phyloP scores from a whole-genome alignment of 1,139 yeast genomes.

The Debaryomyces singareniensis region DNA sequence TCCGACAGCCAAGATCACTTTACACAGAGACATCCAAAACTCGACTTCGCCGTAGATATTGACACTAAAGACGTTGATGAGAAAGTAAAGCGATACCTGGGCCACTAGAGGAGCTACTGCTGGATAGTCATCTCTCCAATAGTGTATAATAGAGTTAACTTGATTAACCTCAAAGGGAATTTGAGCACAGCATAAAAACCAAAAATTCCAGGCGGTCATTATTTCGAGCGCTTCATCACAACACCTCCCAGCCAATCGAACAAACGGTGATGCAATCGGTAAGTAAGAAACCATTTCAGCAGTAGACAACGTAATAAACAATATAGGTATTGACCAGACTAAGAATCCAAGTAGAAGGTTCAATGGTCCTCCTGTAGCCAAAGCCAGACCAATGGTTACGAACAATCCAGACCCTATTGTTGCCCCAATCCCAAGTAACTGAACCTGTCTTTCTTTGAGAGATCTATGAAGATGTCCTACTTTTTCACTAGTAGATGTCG shows the following conservation, averaged over 20 bases:
- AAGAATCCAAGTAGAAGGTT: constrained; percentile 34
- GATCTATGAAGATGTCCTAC: constrained; percentile 14
- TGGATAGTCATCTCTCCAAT: constrained; percentile 68
- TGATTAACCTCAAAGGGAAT: constrained; percentile 78
- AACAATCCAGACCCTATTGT: constrained; percentile 44
- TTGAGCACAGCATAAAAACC: constrained; percentile 65
- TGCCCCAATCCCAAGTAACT: constrained; percentile 45
- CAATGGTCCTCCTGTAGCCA: constrained; percentile 35
- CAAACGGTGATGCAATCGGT: constrained; percentile 59
- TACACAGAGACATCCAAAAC: constrained; percentile 49
- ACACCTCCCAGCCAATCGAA: constrained; percentile 42
- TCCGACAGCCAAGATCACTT: constrained; percentile 26
- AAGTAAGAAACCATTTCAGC: constrained; percentile 79
- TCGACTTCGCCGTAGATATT: constrained; percentile 66
- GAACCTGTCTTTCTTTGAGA: constrained; percentile 34
- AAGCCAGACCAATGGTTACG: constrained; percentile 35
- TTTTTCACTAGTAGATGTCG: constrained; percentile 10
- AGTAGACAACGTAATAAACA: constrained; percentile 56
- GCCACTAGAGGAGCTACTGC: constrained; percentile 53
- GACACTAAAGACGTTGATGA: constrained; percentile 59
- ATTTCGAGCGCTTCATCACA: constrained; percentile 65
- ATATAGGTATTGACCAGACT: constrained; percentile 45
- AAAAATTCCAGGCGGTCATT: constrained; percentile 76
- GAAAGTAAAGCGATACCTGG: constrained; percentile 51
- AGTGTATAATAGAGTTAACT: constrained; percentile 70